phyloP scores from a whole-genome alignment of 371 early-diverging fungal genomes.

The Mortierella polycephala region DNA sequence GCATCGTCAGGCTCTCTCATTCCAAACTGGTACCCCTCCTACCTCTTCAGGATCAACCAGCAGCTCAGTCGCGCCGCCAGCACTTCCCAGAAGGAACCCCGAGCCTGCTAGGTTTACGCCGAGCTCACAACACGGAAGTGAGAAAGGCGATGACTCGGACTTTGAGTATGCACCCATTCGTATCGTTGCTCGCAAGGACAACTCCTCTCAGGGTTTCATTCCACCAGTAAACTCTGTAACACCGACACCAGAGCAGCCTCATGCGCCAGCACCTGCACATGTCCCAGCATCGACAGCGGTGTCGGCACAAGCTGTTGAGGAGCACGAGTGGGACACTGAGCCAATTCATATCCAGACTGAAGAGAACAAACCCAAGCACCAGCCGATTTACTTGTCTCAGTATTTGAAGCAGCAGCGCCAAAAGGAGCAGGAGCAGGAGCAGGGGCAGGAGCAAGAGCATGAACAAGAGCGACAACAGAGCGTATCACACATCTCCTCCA shows the following conservation, averaged over 20 bases:
- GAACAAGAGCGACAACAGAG: conserved; percentile 27
- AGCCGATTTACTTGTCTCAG: conserved; percentile 28
- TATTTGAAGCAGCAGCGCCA: conserved; percentile 32
- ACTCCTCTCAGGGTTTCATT: neutral
- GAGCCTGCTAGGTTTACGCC: conserved; percentile 8
- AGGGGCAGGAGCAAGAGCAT: conserved; percentile 4
- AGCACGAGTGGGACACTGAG: conserved; percentile 47
- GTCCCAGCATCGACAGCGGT: neutral
- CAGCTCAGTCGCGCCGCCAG: conserved; percentile 10
- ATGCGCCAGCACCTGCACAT: neutral
- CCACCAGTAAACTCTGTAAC: neutral
- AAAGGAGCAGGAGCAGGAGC: conserved; percentile 9
- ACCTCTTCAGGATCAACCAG: conserved; percentile 4
- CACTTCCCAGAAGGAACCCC: conserved; percentile 32
- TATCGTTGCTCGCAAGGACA: conserved; percentile 41
- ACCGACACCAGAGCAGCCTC: neutral
- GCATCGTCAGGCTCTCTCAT: conserved; percentile 43
- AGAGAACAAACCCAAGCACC: conserved; percentile 3
- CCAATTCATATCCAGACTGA: conserved; percentile 7
- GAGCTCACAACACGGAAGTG: conserved; percentile 4
- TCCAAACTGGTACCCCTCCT: conserved; percentile 38
- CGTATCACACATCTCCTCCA: conserved; percentile 29
- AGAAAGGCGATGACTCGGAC: conserved; percentile 23
- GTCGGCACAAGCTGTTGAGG: conserved; percentile 18
- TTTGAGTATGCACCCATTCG: conserved; percentile 44